phyloP scores from a whole-genome alignment of 192 early-diverging fungal genomes.

The Pilaira anomala region DNA sequence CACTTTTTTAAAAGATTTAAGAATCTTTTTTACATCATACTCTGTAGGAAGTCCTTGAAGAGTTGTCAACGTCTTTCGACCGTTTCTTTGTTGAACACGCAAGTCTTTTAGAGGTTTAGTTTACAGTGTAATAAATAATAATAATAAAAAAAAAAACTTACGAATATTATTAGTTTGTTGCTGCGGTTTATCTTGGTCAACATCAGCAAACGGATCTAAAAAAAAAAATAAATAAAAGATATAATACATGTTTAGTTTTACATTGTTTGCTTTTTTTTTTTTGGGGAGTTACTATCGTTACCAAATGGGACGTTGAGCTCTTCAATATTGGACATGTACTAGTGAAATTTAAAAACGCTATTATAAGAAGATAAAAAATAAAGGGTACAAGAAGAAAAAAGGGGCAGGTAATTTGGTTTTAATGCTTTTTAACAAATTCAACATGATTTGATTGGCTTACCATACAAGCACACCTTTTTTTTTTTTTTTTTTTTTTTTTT shows the following conservation, averaged over 20 bases:
- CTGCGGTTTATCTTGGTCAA: slow-evolving; percentile 32
- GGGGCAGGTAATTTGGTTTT: no score
- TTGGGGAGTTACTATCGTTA: not conserved
- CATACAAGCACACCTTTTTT: no score
- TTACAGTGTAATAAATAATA: not conserved
- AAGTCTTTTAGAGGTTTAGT: slow-evolving; percentile 61
- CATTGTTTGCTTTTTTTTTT: not conserved
- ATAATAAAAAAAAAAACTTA: slow-evolving; percentile 27
- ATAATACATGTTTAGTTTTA: no score
- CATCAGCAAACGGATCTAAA: slow-evolving; percentile 45
- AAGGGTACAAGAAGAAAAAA: no score
- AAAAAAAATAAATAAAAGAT: no score
- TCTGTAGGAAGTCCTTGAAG: slow-evolving; percentile 84
- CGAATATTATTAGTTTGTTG: slow-evolving; percentile 39
- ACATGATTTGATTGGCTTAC: no score
- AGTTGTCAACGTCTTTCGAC: slow-evolving; percentile 93
- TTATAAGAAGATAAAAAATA: no score
- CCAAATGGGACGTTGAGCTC: slow-evolving; percentile 32
- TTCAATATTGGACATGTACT: slow-evolving; percentile 27
- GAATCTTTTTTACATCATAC: slow-evolving; percentile 82
- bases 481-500: no score
- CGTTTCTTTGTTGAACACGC: slow-evolving; percentile 94
- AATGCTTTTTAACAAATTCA: no score
- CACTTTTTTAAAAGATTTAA: slow-evolving; percentile 94
- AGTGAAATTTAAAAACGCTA: not conserved